Evolutionary conservation across 1,139 yeast genomes (phyloP).

Genomic region (Debaryomyces psychrophilus): DNA sequence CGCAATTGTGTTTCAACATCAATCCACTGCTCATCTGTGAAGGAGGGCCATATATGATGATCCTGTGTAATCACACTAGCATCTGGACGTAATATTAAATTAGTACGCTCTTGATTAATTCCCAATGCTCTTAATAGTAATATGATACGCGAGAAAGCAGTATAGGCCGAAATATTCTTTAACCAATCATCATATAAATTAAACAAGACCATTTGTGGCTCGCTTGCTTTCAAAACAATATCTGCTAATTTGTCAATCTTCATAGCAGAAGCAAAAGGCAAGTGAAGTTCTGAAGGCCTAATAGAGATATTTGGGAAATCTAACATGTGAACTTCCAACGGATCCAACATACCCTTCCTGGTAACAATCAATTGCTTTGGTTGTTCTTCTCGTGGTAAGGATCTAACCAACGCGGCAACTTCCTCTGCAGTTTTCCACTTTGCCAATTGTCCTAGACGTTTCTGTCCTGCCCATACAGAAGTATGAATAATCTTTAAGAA

Average conservation of each 20-base stretch:
- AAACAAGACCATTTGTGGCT: constrained; percentile 90
- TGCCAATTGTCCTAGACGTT: constrained; percentile 88
- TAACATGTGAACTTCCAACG: constrained; percentile 93
- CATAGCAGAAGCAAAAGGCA: constrained; percentile 89
- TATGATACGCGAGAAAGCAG: constrained; percentile 89
- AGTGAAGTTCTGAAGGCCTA: constrained; percentile 83
- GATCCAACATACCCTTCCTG: constrained; percentile 89
- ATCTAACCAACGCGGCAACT: constrained; percentile 86
- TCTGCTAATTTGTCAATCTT: constrained; percentile 81
- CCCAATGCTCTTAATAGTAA: constrained; percentile 79
- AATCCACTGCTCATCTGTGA: constrained; percentile 88
- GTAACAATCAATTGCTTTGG: constrained; percentile 92
- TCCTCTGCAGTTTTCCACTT: constrained; percentile 99
- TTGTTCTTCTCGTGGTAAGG: constrained; percentile 90
- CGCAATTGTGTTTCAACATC: constrained; percentile 84
- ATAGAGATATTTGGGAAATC: constrained; percentile 93
- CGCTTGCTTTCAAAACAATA: constrained; percentile 81
- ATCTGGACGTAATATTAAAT: constrained; percentile 76
- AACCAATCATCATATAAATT: constrained; percentile 96
- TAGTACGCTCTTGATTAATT: constrained; percentile 76
- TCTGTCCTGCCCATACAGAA: constrained; percentile 97
- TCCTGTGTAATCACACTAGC: constrained; percentile 66
- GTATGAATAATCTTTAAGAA: constrained; percentile 90
- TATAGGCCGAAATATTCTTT: constrained; percentile 76
- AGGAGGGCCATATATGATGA: constrained; percentile 93